Evolutionary conservation across 2,329 filamentous ascomycete genomes (phyloP), one percentile per base, ranked within the genome.

Genomic region (Colletotrichum euphorbiae): DNA sequence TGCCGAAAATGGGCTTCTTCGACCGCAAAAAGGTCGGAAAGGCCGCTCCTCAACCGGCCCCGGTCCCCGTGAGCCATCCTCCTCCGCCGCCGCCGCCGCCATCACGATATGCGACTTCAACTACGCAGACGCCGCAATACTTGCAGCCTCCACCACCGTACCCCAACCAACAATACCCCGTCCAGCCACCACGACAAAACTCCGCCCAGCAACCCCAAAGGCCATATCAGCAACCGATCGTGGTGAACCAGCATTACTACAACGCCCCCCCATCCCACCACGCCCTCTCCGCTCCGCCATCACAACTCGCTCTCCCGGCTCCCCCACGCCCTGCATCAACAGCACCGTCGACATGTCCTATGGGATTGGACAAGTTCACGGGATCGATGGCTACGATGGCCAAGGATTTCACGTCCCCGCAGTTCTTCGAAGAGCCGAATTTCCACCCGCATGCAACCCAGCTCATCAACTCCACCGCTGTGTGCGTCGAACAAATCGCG

Each of bases 401-500:
- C 57, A 81, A 75, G 62, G 80, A 81, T 19, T 65, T 81, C 36
- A 73, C 81, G 6, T 79, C 82, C n/a, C 70, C 76, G 42, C 76
- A 80, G 28, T 71, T 82, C 7, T 77, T 84, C 61, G 81, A 84
- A 52, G 80, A 85, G 12, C 77, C 69, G 12, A 64, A 70, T 31
- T 69, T 62, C 38, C 62, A 66, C 54, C 64, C 67, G 38, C 73
- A 80, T 42, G 79, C 79, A 17, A 79, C 80, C 0, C 81, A 84
- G 71, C 76, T 85, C 28, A 74, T 83, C 46, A 81, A 81, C 70
- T 82, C 84, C 71, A 79, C 80, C 5, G 80, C 81, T 13, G 79
- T 81, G 6, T 77, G 88, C 17, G 88, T 83, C 72, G 87, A 92
- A 73, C 80, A 88, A 62, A 85, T 93, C 52, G 86, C 83, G 13